Conservation (phyloP, 2,329 filamentous ascomycete species). For the Ambrosiella cleistominuta region DNA sequence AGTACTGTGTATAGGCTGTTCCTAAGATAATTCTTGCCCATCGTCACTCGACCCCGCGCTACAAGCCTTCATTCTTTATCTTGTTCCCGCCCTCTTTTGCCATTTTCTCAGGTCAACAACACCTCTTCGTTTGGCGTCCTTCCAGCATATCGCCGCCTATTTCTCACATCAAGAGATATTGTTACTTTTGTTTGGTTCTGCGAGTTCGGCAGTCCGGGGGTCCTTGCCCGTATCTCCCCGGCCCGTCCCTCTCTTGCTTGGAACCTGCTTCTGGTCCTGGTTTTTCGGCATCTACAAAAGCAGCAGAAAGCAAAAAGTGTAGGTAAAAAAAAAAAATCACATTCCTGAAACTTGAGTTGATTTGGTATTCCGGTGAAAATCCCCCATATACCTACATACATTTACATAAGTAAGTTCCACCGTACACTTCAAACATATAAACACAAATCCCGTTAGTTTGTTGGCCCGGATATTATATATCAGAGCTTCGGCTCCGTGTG, state of each 20-base stretch:
- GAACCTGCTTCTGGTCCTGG: neutral
- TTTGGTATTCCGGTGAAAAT: neutral
- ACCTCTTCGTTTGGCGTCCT: neutral
- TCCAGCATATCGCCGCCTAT: neutral
- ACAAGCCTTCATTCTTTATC: neutral
- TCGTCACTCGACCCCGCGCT: too few species aligned
- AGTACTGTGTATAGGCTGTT: neutral
- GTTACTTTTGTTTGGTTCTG: too few species aligned
- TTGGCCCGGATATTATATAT: too few species aligned
- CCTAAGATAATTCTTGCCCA: neutral
- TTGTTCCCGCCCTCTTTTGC: neutral
- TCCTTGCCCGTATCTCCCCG: too few species aligned
- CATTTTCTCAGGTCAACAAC: neutral
- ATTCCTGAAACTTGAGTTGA: too few species aligned
- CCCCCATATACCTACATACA: slow-evolving; percentile 3
- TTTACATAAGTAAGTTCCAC: neutral
- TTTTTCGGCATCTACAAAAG: neutral
- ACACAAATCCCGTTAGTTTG: too few species aligned
- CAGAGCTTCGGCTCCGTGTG: neutral
- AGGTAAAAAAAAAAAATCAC: neutral
- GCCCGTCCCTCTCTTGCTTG: too few species aligned
- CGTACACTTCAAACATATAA: neutral
- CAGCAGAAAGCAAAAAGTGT: neutral
- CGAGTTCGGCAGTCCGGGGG: too few species aligned
- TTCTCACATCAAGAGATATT: too few species aligned